A percentile compares a stretch with the other conserved stretches of the same genome.
Conservation (phyloP, 2,329 filamentous ascomycete genomes). For the Colletotrichum eremochloae region DNA sequence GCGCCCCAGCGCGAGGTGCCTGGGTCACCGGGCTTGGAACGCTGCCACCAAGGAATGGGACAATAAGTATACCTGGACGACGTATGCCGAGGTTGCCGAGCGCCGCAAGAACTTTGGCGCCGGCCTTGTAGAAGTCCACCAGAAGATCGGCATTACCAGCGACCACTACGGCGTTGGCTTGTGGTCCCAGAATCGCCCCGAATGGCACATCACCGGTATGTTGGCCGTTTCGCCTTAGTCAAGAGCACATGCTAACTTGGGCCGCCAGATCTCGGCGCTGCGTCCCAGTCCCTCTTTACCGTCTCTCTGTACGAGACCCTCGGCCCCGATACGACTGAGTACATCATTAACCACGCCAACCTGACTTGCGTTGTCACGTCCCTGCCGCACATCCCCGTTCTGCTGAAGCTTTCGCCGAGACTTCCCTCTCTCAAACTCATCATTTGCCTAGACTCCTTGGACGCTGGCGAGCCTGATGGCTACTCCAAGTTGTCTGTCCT, state of each 20-base stretch:
- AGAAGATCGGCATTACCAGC: slow-evolving; percentile 72
- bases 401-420: slow-evolving; percentile 83
- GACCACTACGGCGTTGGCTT: slow-evolving; percentile 82
- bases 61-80: slow-evolving; percentile 85
- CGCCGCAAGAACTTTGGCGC: slow-evolving; percentile 87
- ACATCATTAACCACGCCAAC: slow-evolving; percentile 92
- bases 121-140: slow-evolving; percentile 86
- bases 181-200: slow-evolving; percentile 87
- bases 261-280: slow-evolving; percentile 80
- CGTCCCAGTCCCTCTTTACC: slow-evolving; percentile 88
- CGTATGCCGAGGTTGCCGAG: slow-evolving; percentile 82
- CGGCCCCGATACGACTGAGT: slow-evolving; percentile 91
- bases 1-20: slow-evolving; percentile 76
- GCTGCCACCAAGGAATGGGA: slow-evolving; percentile 77
- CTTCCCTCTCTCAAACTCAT: slow-evolving; percentile 88
- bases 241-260: slow-evolving; percentile 4
- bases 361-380: slow-evolving; percentile 82
- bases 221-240: neutral
- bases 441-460: slow-evolving; percentile 85
- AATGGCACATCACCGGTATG: slow-evolving; percentile 86
- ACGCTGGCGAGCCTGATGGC: slow-evolving; percentile 81
- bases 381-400: slow-evolving; percentile 82
- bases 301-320: slow-evolving; percentile 98
- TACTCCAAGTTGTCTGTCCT: slow-evolving; percentile 85
- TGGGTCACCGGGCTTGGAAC: slow-evolving; percentile 87